A percentile compares a stretch with the other conserved stretches of the same genome.
phyloP scores from a whole-genome alignment of 2,329 filamentous ascomycete species.

The Camillea tinctor region DNA sequence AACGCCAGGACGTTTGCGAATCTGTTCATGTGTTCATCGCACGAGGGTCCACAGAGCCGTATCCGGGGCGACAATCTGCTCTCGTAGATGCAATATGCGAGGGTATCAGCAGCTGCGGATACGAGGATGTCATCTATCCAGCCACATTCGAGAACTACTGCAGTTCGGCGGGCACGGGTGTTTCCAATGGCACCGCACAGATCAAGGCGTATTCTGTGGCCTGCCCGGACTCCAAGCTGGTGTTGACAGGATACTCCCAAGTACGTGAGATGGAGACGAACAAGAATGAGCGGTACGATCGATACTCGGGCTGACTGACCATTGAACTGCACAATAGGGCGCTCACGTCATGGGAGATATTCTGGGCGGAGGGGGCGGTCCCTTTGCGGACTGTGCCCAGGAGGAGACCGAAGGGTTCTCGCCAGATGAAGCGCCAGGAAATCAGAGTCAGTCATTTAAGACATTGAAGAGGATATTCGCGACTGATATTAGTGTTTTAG shows the following conservation, averaged over 20 bases:
- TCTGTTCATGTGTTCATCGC: neutral
- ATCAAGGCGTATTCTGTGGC: neutral
- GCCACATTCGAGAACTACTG: neutral
- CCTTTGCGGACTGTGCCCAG: conserved; percentile 13
- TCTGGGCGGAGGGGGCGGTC: conserved; percentile 21
- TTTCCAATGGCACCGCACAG: neutral
- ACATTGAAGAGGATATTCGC: neutral
- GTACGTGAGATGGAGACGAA: too few species aligned
- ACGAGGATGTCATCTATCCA: neutral
- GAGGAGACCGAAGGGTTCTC: conserved; percentile 9
- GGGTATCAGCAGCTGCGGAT: neutral
- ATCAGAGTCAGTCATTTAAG: conserved; percentile 5
- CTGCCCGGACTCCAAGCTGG: too few species aligned
- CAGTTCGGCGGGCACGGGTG: neutral
- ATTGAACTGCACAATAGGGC: conserved; percentile 1
- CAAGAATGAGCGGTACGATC: too few species aligned
- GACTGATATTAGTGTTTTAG: conserved; percentile 4
- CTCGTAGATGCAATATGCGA: neutral
- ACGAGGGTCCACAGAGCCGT: neutral
- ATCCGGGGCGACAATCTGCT: neutral
- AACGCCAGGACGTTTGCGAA: neutral
- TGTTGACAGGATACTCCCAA: too few species aligned
- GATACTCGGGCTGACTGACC: neutral
- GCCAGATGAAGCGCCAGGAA: conserved; percentile 9
- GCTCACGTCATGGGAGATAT: conserved; percentile 20